Conservation (phyloP, 2,329 filamentous ascomycete genomes). For the Fusarium drepaniforme region DNA sequence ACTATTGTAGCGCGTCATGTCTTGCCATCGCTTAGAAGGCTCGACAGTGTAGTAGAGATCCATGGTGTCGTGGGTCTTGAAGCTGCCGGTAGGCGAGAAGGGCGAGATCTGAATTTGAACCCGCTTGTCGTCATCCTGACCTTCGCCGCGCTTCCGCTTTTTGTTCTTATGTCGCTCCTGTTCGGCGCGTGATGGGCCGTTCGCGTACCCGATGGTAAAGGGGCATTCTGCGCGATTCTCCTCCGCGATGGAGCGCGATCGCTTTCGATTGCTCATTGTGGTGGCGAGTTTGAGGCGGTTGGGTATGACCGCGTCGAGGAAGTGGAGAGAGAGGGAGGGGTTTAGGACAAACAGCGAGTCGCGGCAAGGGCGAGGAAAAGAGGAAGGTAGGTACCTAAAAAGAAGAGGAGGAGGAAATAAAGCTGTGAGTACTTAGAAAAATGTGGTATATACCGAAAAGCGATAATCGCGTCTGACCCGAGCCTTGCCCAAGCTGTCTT, state of each 20-base stretch:
- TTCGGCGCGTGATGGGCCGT: slow-evolving; percentile 46
- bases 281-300: slow-evolving; percentile 35
- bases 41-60: slow-evolving; percentile 67
- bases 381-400: background rate
- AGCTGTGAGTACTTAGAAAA: background rate
- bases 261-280: slow-evolving; percentile 59
- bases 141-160: slow-evolving; percentile 62
- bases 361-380: slow-evolving; percentile 21
- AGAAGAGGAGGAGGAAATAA: background rate
- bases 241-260: slow-evolving; percentile 61
- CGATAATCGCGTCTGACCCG: slow-evolving; percentile 39
- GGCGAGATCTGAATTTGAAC: slow-evolving; percentile 65
- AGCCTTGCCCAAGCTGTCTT: slow-evolving; percentile 45
- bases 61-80: slow-evolving; percentile 66
- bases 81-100: slow-evolving; percentile 66
- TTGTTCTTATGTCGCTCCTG: slow-evolving; percentile 56
- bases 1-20: slow-evolving; percentile 72
- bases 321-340: slow-evolving; percentile 45
- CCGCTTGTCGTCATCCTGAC: slow-evolving; percentile 59
- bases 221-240: slow-evolving; percentile 69
- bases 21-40: slow-evolving; percentile 65
- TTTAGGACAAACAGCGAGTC: slow-evolving; percentile 37
- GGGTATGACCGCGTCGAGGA: slow-evolving; percentile 41
- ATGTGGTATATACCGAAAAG: slow-evolving; percentile 5
- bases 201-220: slow-evolving; percentile 57